These are phyloP conservation scores for Geoglossum glabrum DNA, from an alignment of 495 filamentous ascomycete genomes.

Conservation along the genomic window DNA sequence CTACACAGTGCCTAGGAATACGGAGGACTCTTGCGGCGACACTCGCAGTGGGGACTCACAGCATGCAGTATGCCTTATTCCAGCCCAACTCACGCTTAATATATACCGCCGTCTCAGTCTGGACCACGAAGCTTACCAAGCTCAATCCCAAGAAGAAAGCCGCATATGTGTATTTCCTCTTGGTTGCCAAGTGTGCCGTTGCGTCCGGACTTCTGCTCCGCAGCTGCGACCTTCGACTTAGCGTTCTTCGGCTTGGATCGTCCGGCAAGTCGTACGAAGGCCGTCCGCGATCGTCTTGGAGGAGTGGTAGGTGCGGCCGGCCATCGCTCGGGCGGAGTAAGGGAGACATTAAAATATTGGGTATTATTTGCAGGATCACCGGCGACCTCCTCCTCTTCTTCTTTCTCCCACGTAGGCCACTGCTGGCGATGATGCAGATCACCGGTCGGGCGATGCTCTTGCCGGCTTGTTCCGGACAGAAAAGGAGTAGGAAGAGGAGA, in stretches of 20 bases:
- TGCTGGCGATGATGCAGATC: not conserved
- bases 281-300: slow-evolving; percentile 31
- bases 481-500: slow-evolving; percentile 7
- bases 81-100: slow-evolving; percentile 75
- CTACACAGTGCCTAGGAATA: not conserved
- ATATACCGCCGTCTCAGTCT: slow-evolving; percentile 88
- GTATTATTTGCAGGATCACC: not conserved
- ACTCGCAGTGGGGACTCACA: slow-evolving; percentile 35
- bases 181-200: slow-evolving; percentile 36
- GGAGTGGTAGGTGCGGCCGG: slow-evolving; percentile 32
- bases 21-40: not conserved
- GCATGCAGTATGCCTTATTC: slow-evolving; percentile 96
- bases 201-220: slow-evolving; percentile 40
- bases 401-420: not conserved
- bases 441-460: not conserved
- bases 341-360: slow-evolving; percentile 12
- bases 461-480: not conserved
- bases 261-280: slow-evolving; percentile 18
- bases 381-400: not conserved
- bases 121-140: slow-evolving; percentile 63
- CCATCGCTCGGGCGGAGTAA: slow-evolving; percentile 29
- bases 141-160: slow-evolving; percentile 62
- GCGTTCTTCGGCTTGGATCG: slow-evolving; percentile 15
- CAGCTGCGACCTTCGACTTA: slow-evolving; percentile 34
- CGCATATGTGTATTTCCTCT: slow-evolving; percentile 69